phyloP scores from a whole-genome alignment of 257 asterid species.

The Solanum pinnatisectum region DNA sequence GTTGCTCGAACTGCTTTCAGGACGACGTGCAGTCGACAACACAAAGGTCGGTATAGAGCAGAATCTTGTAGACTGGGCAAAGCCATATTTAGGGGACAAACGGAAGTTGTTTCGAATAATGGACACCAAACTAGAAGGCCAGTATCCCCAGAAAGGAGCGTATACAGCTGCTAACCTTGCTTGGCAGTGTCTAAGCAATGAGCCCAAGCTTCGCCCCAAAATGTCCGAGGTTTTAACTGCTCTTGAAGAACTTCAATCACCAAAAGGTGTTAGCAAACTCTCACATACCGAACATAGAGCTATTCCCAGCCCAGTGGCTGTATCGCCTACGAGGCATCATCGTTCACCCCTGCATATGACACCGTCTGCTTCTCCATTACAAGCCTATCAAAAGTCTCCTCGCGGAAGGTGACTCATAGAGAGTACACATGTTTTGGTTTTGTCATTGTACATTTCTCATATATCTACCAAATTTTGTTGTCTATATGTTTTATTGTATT shows the following conservation, averaged over 20 bases:
- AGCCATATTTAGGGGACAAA: conserved; percentile 56
- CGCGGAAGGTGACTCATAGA: conserved; percentile 26
- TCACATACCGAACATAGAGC: conserved; percentile 10
- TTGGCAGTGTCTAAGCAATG: conserved; percentile 46
- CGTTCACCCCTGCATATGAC: conserved; percentile 37
- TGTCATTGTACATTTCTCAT: conserved; percentile 11
- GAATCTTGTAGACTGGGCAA: conserved; percentile 78
- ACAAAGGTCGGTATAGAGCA: conserved; percentile 52
- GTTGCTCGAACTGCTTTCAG: conserved; percentile 55
- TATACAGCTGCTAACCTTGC: conserved; percentile 50
- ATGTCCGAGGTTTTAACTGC: conserved; percentile 54
- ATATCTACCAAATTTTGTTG: conserved; percentile 4
- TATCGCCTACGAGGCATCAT: conserved; percentile 22
- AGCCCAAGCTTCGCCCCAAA: conserved; percentile 58
- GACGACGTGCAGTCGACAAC: conserved; percentile 63
- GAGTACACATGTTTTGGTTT: not conserved
- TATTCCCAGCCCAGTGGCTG: conserved; percentile 6
- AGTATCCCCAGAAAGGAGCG: conserved; percentile 77
- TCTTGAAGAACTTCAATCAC: conserved; percentile 56
- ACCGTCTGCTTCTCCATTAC: conserved; percentile 49
- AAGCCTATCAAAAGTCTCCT: conserved; percentile 34
- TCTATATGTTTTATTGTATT: not conserved
- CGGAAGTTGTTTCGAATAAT: conserved; percentile 57
- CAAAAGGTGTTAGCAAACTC: conserved; percentile 21
- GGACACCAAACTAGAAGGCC: conserved; percentile 75